Evolutionary conservation across 352 stramenopile genomes (phyloP).

Genomic region (Globisporangium megalacanthum): DNA sequence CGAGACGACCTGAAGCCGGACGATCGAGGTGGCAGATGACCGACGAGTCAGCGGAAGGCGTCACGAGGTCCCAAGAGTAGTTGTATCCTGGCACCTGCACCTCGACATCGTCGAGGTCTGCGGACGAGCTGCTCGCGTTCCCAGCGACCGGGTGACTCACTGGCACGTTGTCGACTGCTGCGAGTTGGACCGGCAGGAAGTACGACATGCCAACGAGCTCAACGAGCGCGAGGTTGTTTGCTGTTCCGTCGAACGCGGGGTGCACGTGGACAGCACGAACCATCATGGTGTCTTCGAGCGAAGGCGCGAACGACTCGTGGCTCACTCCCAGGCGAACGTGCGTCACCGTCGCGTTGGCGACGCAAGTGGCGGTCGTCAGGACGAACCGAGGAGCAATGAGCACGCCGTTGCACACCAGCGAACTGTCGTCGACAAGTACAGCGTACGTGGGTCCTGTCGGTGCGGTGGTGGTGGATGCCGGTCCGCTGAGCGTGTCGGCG

Average conservation of each 20-base stretch:
- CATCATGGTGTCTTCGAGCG: constrained; percentile 4
- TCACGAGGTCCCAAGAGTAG: neutral
- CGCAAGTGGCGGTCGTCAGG: constrained; percentile 6
- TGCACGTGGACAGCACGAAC: constrained; percentile 7
- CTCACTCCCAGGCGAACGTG: constrained; percentile 5
- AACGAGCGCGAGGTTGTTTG: constrained; percentile 6
- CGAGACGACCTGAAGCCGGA: neutral
- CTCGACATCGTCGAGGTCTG: neutral
- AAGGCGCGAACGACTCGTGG: neutral
- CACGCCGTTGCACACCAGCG: constrained; percentile 3
- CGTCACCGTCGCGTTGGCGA: constrained; percentile 1
- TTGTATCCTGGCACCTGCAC: neutral
- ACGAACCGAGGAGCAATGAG: constrained; percentile 7
- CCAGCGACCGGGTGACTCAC: neutral
- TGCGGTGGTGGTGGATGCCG: neutral
- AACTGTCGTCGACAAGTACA: neutral
- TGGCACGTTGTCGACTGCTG: neutral
- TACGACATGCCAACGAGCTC: constrained; percentile 9
- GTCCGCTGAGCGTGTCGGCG: neutral
- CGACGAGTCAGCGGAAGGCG: neutral
- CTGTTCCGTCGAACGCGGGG: neutral
- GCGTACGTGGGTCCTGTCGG: constrained; percentile 2
- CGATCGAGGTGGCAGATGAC: neutral
- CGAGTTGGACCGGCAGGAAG: constrained; percentile 5
- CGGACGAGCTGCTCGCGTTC: neutral